Evolutionary conservation across 1,284 basidiomycete genomes (phyloP), one percentile per base, ranked within the genome.

Genomic region (Sporisorium exsertum): DNA sequence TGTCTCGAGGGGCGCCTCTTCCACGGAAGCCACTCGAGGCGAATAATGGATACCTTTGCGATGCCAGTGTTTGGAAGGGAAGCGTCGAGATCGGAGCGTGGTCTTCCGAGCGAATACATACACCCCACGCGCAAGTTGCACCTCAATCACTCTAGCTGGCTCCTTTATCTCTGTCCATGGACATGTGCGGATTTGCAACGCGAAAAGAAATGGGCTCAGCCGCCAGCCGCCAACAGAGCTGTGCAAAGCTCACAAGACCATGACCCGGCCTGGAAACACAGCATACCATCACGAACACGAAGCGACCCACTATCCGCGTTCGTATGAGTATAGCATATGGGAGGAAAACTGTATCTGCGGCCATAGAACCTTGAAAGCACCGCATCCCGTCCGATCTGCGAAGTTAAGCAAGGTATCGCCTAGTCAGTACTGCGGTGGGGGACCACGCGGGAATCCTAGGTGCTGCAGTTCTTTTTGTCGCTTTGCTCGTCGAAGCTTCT

Each of bases 361-460:
- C 90, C 90, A 91, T 90, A 91, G 90, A 90, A 90, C 89, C 89
- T 87, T 89, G 90, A 91, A 91, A 91, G 89, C 89, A 91, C 90
- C 89, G 89, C 90, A 91, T 91, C 91, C 91, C 89, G 90, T 91
- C 90, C 86, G 90, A 91, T 91, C 90, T 91, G 90, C 89, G 89
- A 88, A 91, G 90, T 91, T 90, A 92, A 92, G 88, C 90, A 88
- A 88, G 89, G 90, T 91, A 89, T 90, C 89, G 90, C 90, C 89
- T 87, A 91, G 90, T 91, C 90, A 91, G 91, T 91, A 92, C 90
- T 90, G 91, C 88, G 90, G 90, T 91, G 90, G 91, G 90, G 91
- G 91, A 91, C 91, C 91, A 91, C 90, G 88, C 88, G 90, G 90
- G 90, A 91, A 91, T 91, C 90, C 90, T 91, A 88, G 90, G 90